These are phyloP conservation scores for Styphnolobium japonicum DNA, from an alignment of 306 rosid species.

Conservation along the genomic window DNA sequence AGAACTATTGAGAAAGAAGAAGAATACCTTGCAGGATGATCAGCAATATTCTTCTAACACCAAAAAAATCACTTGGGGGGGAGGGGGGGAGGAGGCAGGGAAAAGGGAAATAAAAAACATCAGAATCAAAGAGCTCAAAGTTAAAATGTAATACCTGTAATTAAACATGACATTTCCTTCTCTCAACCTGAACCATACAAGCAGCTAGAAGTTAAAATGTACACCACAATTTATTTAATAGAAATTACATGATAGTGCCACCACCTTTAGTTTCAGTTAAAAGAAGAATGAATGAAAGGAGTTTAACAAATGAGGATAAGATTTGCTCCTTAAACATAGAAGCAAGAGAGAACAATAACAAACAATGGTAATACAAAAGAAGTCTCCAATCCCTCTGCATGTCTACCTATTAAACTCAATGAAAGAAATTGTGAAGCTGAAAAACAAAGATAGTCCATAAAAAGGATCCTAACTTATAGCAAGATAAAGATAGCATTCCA, in stretches of 20 bases:
- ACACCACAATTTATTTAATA: conserved; percentile 10
- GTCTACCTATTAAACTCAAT: background rate
- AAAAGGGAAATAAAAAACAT: background rate
- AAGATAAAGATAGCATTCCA: background rate
- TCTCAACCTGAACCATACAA: conserved; percentile 63
- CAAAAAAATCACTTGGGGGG: background rate
- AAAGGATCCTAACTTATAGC: background rate
- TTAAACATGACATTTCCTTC: conserved; percentile 70
- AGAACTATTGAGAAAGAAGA: conserved; percentile 11
- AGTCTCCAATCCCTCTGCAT: background rate
- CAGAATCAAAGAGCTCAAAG: background rate
- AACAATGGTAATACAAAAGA: background rate
- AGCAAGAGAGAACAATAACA: background rate
- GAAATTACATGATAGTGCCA: conserved; percentile 2
- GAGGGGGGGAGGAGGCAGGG: no score
- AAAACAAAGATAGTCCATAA: background rate
- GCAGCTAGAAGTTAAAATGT: conserved; percentile 25
- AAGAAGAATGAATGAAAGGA: background rate
- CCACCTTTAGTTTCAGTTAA: background rate
- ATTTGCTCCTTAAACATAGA: background rate
- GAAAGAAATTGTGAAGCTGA: background rate
- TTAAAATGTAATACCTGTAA: conserved; percentile 47
- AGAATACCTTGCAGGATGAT: background rate
- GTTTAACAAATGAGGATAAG: background rate
- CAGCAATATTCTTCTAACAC: background rate